Base-by-base conservation (phyloP, 805 yeast species). In the Saturnispora silvae region DNA sequence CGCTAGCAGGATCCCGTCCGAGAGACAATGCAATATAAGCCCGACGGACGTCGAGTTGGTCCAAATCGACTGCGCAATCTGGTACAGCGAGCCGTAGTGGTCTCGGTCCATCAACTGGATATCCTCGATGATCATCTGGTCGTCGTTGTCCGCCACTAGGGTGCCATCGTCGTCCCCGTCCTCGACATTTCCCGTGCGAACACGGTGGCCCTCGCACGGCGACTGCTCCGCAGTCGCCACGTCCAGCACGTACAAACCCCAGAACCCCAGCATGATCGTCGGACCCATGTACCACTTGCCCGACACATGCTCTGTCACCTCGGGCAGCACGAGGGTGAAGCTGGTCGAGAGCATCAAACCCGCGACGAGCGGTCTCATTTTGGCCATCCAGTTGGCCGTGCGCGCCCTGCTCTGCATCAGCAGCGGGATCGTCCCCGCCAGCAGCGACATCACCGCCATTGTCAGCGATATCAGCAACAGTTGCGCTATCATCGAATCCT, bases 1-100 rank as follows among this genome's bases (percentile, higher is more conserved):
- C 0, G 86, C 85, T 25, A 81, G 59, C 0, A 85, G 78, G 5
- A 81, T 60, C 1, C 94, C 94, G 48, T 81, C 94, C 2, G 82
- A 73, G 3, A 74, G 48, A 1, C 83, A 72, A 50, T 81, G 94
- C 13, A 81, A 61, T 1, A 79, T 50, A 11, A 81, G 60, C 0
- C 86, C 85, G 4, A 79, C 46, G 0, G 82, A 71, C 2, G 74
- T 60, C 1, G 82, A 58, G 13, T 72, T 57, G 14, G 51, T 47
- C 15, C 66, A 35, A 1, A 70, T 57, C 3, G 65, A 51, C 23
- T 37, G 25, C n/a, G n/a, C n/a, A n/a, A n/a, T n/a, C n/a, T n/a
- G n/a, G n/a, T n/a, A n/a, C n/a, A n/a, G n/a, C n/a, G n/a, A n/a
- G n/a, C n/a, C n/a, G n/a, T n/a, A n/a, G n/a, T n/a, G n/a, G n/a